phyloP scores from a whole-genome alignment of 768 basidiomycete genomes.

The Lactifluus hygrophoroides region DNA sequence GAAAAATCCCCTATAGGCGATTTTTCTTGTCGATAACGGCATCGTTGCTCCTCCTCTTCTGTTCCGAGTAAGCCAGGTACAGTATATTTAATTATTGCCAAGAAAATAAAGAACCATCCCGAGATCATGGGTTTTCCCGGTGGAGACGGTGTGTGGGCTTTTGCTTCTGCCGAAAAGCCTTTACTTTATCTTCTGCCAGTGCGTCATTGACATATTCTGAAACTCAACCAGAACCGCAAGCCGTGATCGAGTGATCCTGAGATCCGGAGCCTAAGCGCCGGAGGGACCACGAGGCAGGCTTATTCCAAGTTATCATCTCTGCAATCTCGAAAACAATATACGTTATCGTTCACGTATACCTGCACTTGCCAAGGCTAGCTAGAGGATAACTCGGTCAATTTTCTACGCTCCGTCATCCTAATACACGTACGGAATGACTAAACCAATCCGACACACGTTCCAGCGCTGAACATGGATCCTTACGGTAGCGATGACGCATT shows the following conservation, averaged over 20 bases:
- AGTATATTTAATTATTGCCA: no score
- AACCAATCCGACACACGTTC: no score
- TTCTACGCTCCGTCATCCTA: not conserved
- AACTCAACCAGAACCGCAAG: no score
- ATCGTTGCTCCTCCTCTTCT: not conserved
- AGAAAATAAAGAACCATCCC: no score
- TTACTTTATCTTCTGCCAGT: not conserved
- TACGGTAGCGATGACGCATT: slow-evolving; percentile 1
- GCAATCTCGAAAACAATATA: not conserved
- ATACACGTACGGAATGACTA: not conserved
- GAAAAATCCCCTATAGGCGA: no score
- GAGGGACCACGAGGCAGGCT: not conserved
- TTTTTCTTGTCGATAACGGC: not conserved
- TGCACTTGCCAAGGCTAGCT: not conserved
- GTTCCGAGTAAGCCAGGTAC: not conserved
- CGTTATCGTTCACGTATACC: not conserved
- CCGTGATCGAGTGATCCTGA: not conserved
- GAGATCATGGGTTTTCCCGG: not conserved
- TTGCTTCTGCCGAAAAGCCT: not conserved
- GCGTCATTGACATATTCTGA: not conserved
- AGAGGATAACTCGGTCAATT: not conserved
- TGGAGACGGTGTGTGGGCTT: not conserved
- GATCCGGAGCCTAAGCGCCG: not conserved
- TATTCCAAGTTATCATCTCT: not conserved
- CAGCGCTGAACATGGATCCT: not conserved